Conservation (phyloP, 108 stramenopile genomes). For the Nannochloropsis oceanica region DNA sequence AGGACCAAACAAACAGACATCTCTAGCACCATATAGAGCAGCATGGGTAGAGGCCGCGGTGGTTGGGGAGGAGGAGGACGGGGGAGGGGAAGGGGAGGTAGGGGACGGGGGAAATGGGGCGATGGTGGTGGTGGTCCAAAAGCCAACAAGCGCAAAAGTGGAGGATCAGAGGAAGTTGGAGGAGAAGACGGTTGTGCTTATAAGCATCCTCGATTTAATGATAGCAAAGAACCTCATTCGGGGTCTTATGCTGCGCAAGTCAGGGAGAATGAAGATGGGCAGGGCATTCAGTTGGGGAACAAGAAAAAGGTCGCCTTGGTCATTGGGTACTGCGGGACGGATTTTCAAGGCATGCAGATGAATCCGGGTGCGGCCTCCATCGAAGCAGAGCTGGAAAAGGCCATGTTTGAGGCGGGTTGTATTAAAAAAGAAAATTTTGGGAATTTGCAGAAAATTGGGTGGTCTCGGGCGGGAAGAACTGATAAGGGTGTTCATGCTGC, state of each 20-base stretch:
- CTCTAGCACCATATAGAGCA: too few species aligned
- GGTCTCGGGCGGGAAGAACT: conserved; percentile 84
- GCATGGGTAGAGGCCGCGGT: not conserved
- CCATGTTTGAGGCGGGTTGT: conserved; percentile 52
- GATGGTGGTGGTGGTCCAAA: not conserved
- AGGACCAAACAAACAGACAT: too few species aligned
- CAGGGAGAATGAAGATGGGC: not conserved
- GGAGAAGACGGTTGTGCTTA: not conserved
- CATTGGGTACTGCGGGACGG: conserved; percentile 36
- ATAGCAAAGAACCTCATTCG: not conserved
- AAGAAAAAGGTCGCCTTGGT: conserved; percentile 38
- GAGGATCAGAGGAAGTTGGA: not conserved
- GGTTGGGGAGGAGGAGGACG: not conserved
- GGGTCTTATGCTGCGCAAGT: not conserved
- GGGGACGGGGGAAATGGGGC: not conserved
- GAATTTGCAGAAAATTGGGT: conserved; percentile 68
- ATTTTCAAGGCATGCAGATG: conserved; percentile 81
- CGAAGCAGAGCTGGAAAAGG: conserved; percentile 78
- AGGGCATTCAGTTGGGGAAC: not conserved
- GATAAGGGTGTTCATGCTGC: conserved; percentile 91
- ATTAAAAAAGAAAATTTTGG: conserved; percentile 62
- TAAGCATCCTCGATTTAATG: not conserved
- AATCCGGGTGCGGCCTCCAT: conserved; percentile 50
- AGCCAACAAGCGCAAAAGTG: not conserved
- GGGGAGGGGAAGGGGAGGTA: not conserved